A percentile compares a stretch with the other conserved stretches of the same genome.
Evolutionary conservation across 2,329 filamentous ascomycete genomes (phyloP).

Genomic region (Aureobasidium uvarum): DNA sequence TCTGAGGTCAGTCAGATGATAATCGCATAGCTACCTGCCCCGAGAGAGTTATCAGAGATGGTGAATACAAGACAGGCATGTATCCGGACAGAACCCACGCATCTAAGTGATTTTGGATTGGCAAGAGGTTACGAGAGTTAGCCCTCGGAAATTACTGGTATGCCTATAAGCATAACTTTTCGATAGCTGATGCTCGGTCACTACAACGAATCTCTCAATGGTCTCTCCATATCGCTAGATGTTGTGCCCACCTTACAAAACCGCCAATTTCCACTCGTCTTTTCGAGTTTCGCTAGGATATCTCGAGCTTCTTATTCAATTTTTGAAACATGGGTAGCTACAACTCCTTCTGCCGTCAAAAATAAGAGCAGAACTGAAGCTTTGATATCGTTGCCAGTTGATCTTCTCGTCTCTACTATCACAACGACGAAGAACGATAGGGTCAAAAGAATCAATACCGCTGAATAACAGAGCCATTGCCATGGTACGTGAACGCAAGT

Average conservation of each 20-base stretch:
- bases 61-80: no score
- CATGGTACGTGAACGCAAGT: background rate
- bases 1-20: conserved; percentile 30
- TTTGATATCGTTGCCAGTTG: background rate
- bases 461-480: background rate
- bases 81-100: no score
- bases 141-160: no score
- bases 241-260: background rate
- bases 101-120: no score
- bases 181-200: no score
- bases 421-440: background rate
- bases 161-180: no score
- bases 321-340: background rate
- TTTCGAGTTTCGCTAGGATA: background rate
- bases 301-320: background rate
- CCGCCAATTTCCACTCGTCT: background rate
- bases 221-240: background rate
- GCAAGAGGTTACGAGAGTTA: no score
- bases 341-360: background rate
- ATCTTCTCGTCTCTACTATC: background rate
- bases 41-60: no score
- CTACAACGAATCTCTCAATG: background rate
- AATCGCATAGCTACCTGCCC: no score
- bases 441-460: background rate
- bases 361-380: background rate